Percentiles rank a stretch among this genome's conserved stretches.
These are phyloP conservation scores for Meyerozyma smithsonii DNA, from an alignment of 1,139 yeast species.

Conservation along the genomic window DNA sequence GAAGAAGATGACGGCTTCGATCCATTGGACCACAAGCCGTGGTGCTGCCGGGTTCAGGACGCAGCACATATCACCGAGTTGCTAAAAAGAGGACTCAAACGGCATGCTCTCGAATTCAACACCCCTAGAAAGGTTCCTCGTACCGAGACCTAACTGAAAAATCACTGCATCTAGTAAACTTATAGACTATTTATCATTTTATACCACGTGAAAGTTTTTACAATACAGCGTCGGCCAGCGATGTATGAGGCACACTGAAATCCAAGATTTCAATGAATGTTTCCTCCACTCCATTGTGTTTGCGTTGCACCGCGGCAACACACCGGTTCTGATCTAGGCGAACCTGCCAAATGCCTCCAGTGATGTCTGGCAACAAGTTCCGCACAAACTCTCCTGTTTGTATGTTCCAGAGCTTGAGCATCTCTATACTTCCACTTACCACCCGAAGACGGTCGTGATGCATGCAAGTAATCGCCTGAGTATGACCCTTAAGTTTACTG, in stretches of 20 bases:
- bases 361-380: conserved; percentile 68
- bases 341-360: conserved; percentile 93
- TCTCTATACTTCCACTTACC: conserved; percentile 84
- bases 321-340: conserved; percentile 79
- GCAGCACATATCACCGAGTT: conserved; percentile 11
- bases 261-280: conserved; percentile 79
- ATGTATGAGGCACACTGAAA: conserved; percentile 48
- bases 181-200: neutral
- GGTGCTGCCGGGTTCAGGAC: conserved; percentile 29
- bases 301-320: conserved; percentile 87
- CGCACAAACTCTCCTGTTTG: conserved; percentile 72
- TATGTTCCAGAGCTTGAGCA: conserved; percentile 79
- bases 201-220: neutral
- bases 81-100: neutral
- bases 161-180: conserved; percentile 3
- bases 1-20: conserved; percentile 20
- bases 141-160: no score
- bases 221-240: conserved; percentile 1
- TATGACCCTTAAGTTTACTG: conserved; percentile 77
- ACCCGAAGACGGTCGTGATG: conserved; percentile 83
- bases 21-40: conserved; percentile 30
- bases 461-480: conserved; percentile 88
- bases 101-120: neutral
- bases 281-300: conserved; percentile 40
- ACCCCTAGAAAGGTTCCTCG: neutral